A percentile compares a stretch with the other conserved stretches of the same genome.
These are phyloP conservation scores for Pulveroboletus sp. DNA, from an alignment of 768 basidiomycete species.

Conservation along the genomic window DNA sequence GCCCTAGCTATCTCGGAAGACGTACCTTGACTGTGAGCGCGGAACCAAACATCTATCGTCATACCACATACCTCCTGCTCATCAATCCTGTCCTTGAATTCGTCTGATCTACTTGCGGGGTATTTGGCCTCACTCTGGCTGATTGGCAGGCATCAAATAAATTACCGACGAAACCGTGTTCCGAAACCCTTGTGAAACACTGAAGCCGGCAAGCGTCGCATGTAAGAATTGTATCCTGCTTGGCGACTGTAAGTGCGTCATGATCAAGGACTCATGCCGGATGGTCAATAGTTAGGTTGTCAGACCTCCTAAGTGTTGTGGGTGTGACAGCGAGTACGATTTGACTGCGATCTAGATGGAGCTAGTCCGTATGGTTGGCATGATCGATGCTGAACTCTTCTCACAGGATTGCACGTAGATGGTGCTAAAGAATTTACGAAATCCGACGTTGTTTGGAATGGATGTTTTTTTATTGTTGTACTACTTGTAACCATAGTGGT, in stretches of 20 bases:
- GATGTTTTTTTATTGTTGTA: too few species aligned
- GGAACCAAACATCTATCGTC: slow-evolving; percentile 78
- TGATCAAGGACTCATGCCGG: slow-evolving; percentile 77
- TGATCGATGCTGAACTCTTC: slow-evolving; percentile 32
- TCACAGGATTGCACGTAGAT: slow-evolving; percentile 38
- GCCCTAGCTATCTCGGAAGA: slow-evolving; percentile 52
- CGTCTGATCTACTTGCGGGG: slow-evolving; percentile 80
- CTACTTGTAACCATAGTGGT: too few species aligned
- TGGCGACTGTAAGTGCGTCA: slow-evolving; percentile 92
- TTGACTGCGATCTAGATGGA: slow-evolving; percentile 81
- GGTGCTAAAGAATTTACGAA: slow-evolving; percentile 37
- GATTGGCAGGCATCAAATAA: slow-evolving; percentile 80
- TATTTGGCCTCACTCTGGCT: slow-evolving; percentile 75
- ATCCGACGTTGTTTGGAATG: not conserved
- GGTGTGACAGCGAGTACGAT: slow-evolving; percentile 85
- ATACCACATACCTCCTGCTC: slow-evolving; percentile 80
- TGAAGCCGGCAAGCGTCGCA: slow-evolving; percentile 81
- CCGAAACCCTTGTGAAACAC: slow-evolving; percentile 86
- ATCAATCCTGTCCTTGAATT: slow-evolving; percentile 85
- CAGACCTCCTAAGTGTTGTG: slow-evolving; percentile 51
- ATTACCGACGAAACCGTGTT: slow-evolving; percentile 83
- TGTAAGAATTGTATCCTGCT: slow-evolving; percentile 82
- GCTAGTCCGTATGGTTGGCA: slow-evolving; percentile 70
- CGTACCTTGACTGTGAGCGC: slow-evolving; percentile 68
- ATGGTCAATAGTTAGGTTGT: slow-evolving; percentile 43